Evolutionary conservation across 1,284 basidiomycete genomes (phyloP).

Genomic region (Inonotus hispidus): DNA sequence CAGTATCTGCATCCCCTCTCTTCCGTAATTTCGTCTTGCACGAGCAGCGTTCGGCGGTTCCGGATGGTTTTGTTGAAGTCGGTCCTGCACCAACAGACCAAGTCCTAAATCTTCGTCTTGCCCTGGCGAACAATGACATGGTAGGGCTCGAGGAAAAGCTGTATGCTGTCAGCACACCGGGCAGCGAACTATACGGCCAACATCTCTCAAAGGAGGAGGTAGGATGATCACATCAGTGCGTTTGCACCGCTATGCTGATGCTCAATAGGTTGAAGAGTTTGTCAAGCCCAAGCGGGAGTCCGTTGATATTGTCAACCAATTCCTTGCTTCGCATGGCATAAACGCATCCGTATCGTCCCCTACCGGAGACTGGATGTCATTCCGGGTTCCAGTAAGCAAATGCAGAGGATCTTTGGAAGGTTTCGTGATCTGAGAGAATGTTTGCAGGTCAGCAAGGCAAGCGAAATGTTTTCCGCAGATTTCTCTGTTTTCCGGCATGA

Average conservation of each 20-base stretch:
- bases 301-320: constrained; percentile 19
- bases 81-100: constrained; percentile 22
- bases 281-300: constrained; percentile 21
- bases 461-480: constrained; percentile 19
- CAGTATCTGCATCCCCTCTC: constrained; percentile 10
- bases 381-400: constrained; percentile 15
- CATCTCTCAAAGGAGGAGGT: constrained; percentile 28
- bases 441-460: constrained; percentile 18
- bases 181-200: constrained; percentile 25
- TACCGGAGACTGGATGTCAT: constrained; percentile 24
- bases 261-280: constrained; percentile 19
- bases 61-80: constrained; percentile 22
- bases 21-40: constrained; percentile 21
- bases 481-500: constrained; percentile 20
- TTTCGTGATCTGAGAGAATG: not conserved
- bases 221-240: not conserved
- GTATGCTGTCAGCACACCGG: constrained; percentile 27
- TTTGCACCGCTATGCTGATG: not conserved
- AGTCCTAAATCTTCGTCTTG: constrained; percentile 24
- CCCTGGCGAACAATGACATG: constrained; percentile 23
- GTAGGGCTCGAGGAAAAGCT: constrained; percentile 24
- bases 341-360: constrained; percentile 13
- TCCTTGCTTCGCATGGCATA: constrained; percentile 18
- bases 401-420: too few relatives aligned
- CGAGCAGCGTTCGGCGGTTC: constrained; percentile 22